A percentile compares a stretch with the other conserved stretches of the same genome.
Conservation (phyloP, 345 rosid species). For the Eutrema japonicum region DNA sequence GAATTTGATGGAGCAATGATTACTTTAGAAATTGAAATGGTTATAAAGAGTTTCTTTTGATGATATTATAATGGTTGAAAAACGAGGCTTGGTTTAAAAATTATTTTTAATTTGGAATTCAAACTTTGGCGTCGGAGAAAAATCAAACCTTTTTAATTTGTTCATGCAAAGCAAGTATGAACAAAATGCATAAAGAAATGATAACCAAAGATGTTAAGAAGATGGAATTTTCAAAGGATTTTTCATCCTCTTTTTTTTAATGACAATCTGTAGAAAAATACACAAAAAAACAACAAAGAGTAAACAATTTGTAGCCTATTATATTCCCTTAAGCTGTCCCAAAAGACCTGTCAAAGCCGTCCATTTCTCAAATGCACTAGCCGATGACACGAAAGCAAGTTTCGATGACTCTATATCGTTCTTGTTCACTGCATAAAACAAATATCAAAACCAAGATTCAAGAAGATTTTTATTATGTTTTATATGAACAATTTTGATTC, state of each 20-base stretch:
- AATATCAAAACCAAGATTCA: conserved; percentile 11
- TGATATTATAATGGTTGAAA: not conserved
- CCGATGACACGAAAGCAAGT: conserved; percentile 72
- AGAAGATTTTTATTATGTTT: not conserved
- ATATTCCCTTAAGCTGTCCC: conserved; percentile 72
- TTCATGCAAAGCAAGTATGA: conserved; percentile 5
- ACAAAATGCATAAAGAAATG: conserved; percentile 24
- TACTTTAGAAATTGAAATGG: too few relatives aligned
- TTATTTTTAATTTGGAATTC: not conserved
- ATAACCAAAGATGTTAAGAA: conserved; percentile 20
- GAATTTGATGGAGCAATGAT: too few relatives aligned
- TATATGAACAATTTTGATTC: conserved; percentile 1
- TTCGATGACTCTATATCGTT: conserved; percentile 82
- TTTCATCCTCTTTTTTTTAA: not conserved
- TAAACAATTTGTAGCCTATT: conserved; percentile 31
- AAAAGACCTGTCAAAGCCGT: conserved; percentile 67
- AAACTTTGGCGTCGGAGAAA: not conserved
- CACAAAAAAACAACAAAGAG: conserved; percentile 5
- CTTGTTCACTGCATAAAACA: conserved; percentile 55
- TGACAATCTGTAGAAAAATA: conserved; percentile 22
- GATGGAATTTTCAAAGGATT: conserved; percentile 12
- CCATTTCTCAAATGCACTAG: conserved; percentile 87
- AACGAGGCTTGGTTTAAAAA: not conserved
- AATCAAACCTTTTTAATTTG: not conserved
- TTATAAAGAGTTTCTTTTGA: too few relatives aligned